Percentiles rank a stretch among this genome's conserved stretches.
phyloP scores from a whole-genome alignment of 371 early-diverging fungal species.

The Apophysomyces ossiformis region DNA sequence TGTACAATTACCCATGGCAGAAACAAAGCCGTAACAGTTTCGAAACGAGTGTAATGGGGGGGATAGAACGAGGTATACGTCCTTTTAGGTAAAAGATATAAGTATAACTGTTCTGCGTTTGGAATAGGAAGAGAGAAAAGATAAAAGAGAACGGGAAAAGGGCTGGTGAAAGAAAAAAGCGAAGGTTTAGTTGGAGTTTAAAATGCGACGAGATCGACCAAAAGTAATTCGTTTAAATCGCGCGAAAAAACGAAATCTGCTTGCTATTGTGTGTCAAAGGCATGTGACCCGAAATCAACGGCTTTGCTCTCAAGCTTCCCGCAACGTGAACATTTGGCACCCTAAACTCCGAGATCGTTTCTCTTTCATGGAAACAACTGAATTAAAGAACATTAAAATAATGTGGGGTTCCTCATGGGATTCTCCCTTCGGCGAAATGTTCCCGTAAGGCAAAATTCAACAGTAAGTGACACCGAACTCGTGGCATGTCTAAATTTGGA shows the following conservation, averaged over 20 bases:
- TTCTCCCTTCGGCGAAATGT: not conserved
- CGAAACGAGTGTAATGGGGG: slow-evolving; percentile 8
- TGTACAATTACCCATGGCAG: slow-evolving; percentile 19
- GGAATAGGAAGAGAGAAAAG: not conserved
- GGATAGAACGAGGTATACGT: not conserved
- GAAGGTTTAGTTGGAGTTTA: slow-evolving; percentile 9
- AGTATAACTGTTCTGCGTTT: not conserved
- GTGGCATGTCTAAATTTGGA: slow-evolving; percentile 6
- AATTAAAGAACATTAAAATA: not conserved
- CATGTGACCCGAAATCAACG: slow-evolving; percentile 2
- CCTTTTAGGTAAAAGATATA: not conserved
- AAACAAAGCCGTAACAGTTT: not conserved
- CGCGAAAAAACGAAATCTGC: not conserved
- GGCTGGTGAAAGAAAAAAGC: not conserved
- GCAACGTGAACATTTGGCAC: no score
- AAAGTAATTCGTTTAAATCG: not conserved
- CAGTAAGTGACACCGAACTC: not conserved
- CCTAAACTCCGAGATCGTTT: no score
- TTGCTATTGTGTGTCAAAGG: slow-evolving; percentile 4
- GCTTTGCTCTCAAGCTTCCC: no score
- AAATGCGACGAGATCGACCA: slow-evolving; percentile 10
- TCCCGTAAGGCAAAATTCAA: not conserved
- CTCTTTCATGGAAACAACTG: not conserved
- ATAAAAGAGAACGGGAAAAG: not conserved
- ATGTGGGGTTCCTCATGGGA: slow-evolving; percentile 7